Base-by-base conservation (phyloP, 768 basidiomycete species). In the Cystoderma amianthinum region DNA sequence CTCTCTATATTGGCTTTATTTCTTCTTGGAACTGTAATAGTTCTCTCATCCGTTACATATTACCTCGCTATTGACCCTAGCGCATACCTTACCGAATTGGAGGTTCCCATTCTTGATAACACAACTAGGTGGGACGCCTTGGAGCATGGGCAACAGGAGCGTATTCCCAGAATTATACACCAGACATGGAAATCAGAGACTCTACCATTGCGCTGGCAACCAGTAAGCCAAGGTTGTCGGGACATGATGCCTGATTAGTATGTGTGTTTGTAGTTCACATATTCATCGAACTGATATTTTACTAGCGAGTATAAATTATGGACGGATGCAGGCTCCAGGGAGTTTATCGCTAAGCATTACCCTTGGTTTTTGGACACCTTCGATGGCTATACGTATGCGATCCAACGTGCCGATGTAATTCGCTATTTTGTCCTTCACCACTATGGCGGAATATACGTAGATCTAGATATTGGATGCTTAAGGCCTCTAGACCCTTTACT, bases 171-270 rank as follows among this genome's bases (percentile, higher is more conserved):
- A 38, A 88, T 99, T 44, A 76, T 99, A 36, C 96, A 99, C 62
- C 95, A 97, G 75, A 98, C 96, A 17, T 99, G 96, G 96, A 96
- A 94, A 71, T 81, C 85, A 7, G 85, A 94, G 41, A 76, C 75
- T 0, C 69, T 99, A 17, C 96, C 96, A 2, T 62, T 69, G 33
- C 74, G 76, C 45, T 99, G 94, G 94, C 74, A 76, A 46, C 67
- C 64, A 30, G 72, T 93, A 34, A 92, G 92, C 19, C 74, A 89
- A 58, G 80, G 71, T 20, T 98, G 96, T 66, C 76, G 83, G 44
- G 79, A 86, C 53, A 82, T 96, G 73, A 93, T 94, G 82, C 77
- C 89, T 4, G 93, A 96, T 73, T 99, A 96, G 94, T 96, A 59
- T 54, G 93, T 78, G 16, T 39, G 22, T 3, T 20, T 23, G 42